phyloP scores from a whole-genome alignment of 2,329 filamentous ascomycete species.

The Ascochyta clinopodiicola region DNA sequence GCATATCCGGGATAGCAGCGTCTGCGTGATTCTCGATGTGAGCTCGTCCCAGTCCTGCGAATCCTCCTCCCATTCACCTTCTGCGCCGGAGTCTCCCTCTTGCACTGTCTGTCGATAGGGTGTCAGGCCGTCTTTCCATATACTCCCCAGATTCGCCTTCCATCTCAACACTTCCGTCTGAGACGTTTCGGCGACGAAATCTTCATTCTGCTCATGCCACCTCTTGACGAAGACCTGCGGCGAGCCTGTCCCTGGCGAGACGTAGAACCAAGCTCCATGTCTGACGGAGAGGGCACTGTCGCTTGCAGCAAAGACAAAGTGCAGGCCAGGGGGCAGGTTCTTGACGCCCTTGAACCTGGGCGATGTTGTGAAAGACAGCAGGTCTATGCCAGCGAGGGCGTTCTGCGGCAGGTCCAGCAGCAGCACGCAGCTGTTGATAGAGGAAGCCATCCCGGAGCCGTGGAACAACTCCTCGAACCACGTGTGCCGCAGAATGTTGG shows the following conservation, averaged over 20 bases:
- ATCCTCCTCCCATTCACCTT: conserved; percentile 50
- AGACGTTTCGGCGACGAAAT: conserved; percentile 52
- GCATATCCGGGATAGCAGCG: conserved; percentile 59
- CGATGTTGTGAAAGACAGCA: conserved; percentile 68
- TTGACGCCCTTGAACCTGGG: conserved; percentile 67
- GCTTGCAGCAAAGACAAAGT: conserved; percentile 67
- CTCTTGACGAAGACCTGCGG: conserved; percentile 61
- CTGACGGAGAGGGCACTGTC: conserved; percentile 65
- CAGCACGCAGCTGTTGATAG: conserved; percentile 47
- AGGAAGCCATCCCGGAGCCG: conserved; percentile 44
- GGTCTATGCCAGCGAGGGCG: conserved; percentile 61
- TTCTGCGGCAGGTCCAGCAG: conserved; percentile 54
- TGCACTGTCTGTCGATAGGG: conserved; percentile 55
- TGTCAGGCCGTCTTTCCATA: conserved; percentile 62
- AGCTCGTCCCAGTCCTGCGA: conserved; percentile 61
- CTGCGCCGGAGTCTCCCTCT: conserved; percentile 33
- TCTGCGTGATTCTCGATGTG: conserved; percentile 58
- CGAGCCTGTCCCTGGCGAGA: conserved; percentile 50
- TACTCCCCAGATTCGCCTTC: conserved; percentile 62
- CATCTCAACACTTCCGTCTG: conserved; percentile 54
- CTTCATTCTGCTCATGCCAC: conserved; percentile 60
- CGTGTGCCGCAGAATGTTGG: conserved; percentile 46
- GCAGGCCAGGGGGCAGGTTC: conserved; percentile 63
- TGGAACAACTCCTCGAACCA: conserved; percentile 44
- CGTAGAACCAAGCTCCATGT: conserved; percentile 67